Base-by-base conservation (phyloP, 73 alveolate genomes). In the Paramecium biaurelia region DNA sequence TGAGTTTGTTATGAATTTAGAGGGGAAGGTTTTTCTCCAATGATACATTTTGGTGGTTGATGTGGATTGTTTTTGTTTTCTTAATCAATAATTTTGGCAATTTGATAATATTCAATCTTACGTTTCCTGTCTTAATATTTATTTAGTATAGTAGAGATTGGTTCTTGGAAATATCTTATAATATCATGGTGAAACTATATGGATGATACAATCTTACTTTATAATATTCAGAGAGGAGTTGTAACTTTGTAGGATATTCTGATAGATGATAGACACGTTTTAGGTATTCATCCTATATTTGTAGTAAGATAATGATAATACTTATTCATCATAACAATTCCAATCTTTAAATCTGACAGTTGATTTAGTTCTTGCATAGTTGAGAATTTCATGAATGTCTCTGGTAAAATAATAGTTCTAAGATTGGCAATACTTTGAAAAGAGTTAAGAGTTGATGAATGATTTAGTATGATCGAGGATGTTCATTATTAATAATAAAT, bases 151-250 rank as follows among this genome's bases (percentile, higher is more conserved):
- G 74, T 70, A 6, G 85, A 1, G 0, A 70, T 45, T 26, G 92
- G 92, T 82, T 70, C 74, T 88, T 57, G 21, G 18, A 89, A 70
- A 14, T 43, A 24, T 59, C 85, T 10, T 9, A 90, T 37, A 15
- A 89, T 89, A 49, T 89, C 94, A n/a, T 24, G 12, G 32, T 89
- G 92, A 45, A 89, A 89, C 88, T 70, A 7, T 1, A 1, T 7
- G 10, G 15, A 24, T 21, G 10, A 41, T 42, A 79, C 3, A 14
- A 79, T 42, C 10, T 20, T 79, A 79, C 41, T 47, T 79, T 89
- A 47, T 89, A 89, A 38, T 88, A 89, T 43, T 47, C 92, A 18
- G 92, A 45, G 9, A 89, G 41, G 32, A 89, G 35, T 70, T 68
- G 21, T 4, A 89, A 57, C 42, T 89, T 88, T 9, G 43, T 23